Evolutionary conservation across 2,329 filamentous ascomycete genomes (phyloP).

Genomic region (Verticillium klebahnii): DNA sequence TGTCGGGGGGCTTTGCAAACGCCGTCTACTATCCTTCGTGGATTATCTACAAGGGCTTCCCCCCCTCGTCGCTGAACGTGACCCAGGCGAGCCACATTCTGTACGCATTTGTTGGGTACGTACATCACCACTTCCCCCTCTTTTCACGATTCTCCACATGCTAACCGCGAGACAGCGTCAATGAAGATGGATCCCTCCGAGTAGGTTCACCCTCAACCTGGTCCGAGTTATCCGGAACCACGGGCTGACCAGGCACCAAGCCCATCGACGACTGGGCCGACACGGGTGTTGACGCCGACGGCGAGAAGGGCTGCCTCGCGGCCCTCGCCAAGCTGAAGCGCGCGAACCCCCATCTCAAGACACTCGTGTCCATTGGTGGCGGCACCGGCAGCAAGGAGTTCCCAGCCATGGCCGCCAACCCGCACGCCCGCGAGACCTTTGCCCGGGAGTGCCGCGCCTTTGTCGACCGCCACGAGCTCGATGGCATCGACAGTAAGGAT

Average conservation of each 20-base stretch:
- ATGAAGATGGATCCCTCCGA: conserved; percentile 30
- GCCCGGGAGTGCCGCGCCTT: conserved; percentile 48
- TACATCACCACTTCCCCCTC: background rate
- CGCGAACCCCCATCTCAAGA: conserved; percentile 49
- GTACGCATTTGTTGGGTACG: conserved; percentile 56
- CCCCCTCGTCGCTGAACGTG: conserved; percentile 53
- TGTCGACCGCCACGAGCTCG: conserved; percentile 52
- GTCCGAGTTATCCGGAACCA: background rate
- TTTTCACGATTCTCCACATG: conserved; percentile 5
- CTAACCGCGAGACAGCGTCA: conserved; percentile 21
- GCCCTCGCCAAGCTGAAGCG: conserved; percentile 55
- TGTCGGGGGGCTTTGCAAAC: conserved; percentile 20
- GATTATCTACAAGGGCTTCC: conserved; percentile 55
- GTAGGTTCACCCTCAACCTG: conserved; percentile 21
- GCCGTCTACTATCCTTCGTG: conserved; percentile 62
- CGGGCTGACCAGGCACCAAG: conserved; percentile 11
- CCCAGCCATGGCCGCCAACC: conserved; percentile 46
- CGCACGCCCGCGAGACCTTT: conserved; percentile 45
- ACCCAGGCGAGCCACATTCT: conserved; percentile 58
- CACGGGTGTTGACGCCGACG: conserved; percentile 54
- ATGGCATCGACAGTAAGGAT: conserved; percentile 58
- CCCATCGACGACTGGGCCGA: conserved; percentile 61
- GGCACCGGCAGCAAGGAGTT: conserved; percentile 60
- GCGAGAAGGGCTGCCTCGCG: conserved; percentile 53
- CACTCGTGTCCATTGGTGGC: conserved; percentile 62